Evolutionary conservation across 225 moss, liverwort and hornwort genomes (phyloP).

Genomic region (Marchantia polymorpha): DNA sequence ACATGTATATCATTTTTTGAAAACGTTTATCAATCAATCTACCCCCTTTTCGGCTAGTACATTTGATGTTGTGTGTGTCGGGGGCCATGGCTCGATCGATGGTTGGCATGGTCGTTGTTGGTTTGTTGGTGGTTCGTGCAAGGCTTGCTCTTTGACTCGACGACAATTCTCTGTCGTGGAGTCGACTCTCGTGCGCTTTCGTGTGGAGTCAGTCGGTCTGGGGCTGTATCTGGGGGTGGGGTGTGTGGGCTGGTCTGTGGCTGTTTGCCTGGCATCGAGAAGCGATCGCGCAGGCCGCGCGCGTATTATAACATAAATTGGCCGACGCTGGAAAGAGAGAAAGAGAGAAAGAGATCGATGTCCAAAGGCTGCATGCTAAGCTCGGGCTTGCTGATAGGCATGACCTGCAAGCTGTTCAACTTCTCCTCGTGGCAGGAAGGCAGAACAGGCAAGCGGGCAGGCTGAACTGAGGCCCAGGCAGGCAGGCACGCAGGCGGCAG

Average conservation of each 20-base stretch:
- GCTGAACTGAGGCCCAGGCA: not conserved
- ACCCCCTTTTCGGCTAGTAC: conserved; percentile 1
- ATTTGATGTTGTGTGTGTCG: not conserved
- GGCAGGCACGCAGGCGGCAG: not conserved
- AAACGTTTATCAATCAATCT: conserved; percentile 3
- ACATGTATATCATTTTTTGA: conserved; percentile 8
- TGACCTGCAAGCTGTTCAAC: conserved; percentile 11
- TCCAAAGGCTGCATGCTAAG: not conserved
- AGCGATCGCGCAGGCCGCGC: not conserved
- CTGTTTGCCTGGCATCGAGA: too few relatives aligned
- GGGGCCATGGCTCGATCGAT: not conserved
- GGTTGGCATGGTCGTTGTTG: not conserved
- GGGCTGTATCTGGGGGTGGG: too few relatives aligned
- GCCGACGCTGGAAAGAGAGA: not conserved
- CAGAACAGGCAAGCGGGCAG: not conserved
- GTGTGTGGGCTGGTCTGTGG: not conserved
- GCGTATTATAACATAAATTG: not conserved
- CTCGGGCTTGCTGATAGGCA: not conserved
- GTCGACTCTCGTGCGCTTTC: not conserved
- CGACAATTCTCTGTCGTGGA: not conserved
- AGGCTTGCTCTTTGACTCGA: not conserved
- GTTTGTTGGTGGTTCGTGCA: not conserved
- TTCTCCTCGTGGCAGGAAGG: conserved; percentile 13
- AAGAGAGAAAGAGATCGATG: not conserved
- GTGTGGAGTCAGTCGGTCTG: not conserved